Evolutionary conservation across 495 filamentous ascomycete species (phyloP).

Genomic region (Tuber aestivum): DNA sequence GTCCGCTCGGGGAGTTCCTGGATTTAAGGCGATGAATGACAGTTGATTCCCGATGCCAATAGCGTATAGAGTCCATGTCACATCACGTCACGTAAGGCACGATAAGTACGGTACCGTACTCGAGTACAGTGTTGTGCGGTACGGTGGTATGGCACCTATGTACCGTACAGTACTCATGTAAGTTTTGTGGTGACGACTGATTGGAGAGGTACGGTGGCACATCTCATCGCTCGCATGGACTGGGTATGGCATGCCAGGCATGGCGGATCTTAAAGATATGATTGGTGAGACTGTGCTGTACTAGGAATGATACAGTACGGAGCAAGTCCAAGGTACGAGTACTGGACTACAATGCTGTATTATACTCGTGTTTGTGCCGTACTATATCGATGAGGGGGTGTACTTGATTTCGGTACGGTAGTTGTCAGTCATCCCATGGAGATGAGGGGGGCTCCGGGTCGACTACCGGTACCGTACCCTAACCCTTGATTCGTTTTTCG

Average conservation of each 20-base stretch:
- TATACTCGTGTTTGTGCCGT: not conserved
- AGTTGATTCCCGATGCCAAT: not conserved
- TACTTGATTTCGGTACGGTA: not conserved
- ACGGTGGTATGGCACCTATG: not conserved
- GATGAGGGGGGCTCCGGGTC: no score
- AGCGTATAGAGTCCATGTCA: not conserved
- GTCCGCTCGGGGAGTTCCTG: not conserved
- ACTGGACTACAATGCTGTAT: not conserved
- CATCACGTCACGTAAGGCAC: not conserved
- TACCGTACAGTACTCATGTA: not conserved
- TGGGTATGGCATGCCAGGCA: not conserved
- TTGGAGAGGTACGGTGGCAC: not conserved
- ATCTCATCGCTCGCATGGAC: not conserved
- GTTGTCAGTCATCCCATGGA: not conserved
- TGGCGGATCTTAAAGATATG: not conserved
- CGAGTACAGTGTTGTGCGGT: not conserved
- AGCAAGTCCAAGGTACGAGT: not conserved
- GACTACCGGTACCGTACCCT: no score
- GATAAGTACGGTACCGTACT: no score
- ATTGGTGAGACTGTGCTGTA: constrained; percentile 3
- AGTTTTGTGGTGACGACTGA: not conserved
- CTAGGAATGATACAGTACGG: no score
- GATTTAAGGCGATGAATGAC: constrained; percentile 5
- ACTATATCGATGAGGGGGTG: not conserved
- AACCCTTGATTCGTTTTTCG: not conserved